Conservation (phyloP, 2,329 filamentous ascomycete genomes). For the Fusarium redolens region DNA sequence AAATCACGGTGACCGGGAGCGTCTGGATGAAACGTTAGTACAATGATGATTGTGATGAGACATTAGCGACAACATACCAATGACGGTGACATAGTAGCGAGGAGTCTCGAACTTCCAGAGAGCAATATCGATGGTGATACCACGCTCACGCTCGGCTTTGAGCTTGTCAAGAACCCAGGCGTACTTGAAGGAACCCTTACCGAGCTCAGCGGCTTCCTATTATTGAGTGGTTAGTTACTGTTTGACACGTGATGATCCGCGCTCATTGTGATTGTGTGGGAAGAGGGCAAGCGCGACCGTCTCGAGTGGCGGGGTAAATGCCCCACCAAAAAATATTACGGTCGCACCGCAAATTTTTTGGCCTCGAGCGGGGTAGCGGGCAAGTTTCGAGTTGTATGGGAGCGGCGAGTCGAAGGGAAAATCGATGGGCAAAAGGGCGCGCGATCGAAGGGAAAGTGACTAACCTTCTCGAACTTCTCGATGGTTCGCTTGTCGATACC, state of each 20-base stretch:
- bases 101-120: slow-evolving; percentile 99
- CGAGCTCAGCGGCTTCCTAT: slow-evolving; percentile 97
- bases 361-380: slow-evolving; percentile 17
- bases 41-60: not conserved
- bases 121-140: slow-evolving; percentile 99
- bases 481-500: slow-evolving; percentile 99
- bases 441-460: slow-evolving; percentile 47
- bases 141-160: slow-evolving; percentile 99
- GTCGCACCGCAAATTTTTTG: slow-evolving; percentile 32
- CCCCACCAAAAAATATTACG: slow-evolving; percentile 28
- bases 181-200: slow-evolving; percentile 99
- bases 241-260: slow-evolving; percentile 19
- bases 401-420: slow-evolving; percentile 20
- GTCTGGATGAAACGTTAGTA: slow-evolving; percentile 66
- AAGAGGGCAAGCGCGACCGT: slow-evolving; percentile 13
- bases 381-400: slow-evolving; percentile 16
- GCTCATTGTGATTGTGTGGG: slow-evolving; percentile 12
- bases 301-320: slow-evolving; percentile 37
- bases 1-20: slow-evolving; percentile 99
- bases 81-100: slow-evolving; percentile 98
- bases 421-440: slow-evolving; percentile 16
- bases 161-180: slow-evolving; percentile 99
- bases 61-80: slow-evolving; percentile 69
- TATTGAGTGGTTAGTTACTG: slow-evolving; percentile 33
- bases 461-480: slow-evolving; percentile 99